Base-by-base conservation (phyloP, 2,329 filamentous ascomycete species). In the Aspergillus novofumigatus region DNA sequence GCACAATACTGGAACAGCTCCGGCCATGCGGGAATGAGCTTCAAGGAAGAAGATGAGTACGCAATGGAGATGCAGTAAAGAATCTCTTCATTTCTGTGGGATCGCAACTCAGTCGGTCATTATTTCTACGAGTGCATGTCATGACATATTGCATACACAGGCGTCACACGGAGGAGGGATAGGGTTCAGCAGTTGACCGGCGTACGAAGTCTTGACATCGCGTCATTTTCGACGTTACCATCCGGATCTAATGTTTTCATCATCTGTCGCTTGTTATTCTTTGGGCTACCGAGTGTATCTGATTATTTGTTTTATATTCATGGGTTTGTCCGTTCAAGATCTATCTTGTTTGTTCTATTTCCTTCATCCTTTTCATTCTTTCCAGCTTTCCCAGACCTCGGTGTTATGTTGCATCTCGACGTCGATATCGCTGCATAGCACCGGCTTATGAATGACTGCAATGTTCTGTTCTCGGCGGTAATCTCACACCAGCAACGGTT, bases 31-130 rank as follows among this genome's bases (percentile, higher is more conserved):
- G 81, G 80, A 25, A 80, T 90, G 69, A 87, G 88, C 71, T 91
- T 97, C 77, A 96, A 96, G 75, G 92, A 96, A 73, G 92, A 97
- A 76, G 92, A 97, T 66, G 92, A 96, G 76, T 96, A 90, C 69
- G 86, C 86, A 69, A 95, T 96, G 90, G 90, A 94, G 60, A 75
- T 80, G 71, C 75, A 70, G 52, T 75, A 65, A 61, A 49, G 35
- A 41, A 45, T 51, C 21, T 38, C 26, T 53, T 35, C n/a, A 21
- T 17, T 45, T 44, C 44, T 42, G 49, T 20, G 49, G 49, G 11
- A 26, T 35, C 26, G 23, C 41, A 54, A 26, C 49, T 54, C 38
- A 11, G 47, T 20, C 50, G 51, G 47, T 35, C 49, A 41, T 51
- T 59, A 48, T 51, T 59, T 59, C 59, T 57, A 62, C 56, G 51